Evolutionary conservation across 2,329 filamentous ascomycete species (phyloP).

Genomic region (Xylaria hypoxylon): DNA sequence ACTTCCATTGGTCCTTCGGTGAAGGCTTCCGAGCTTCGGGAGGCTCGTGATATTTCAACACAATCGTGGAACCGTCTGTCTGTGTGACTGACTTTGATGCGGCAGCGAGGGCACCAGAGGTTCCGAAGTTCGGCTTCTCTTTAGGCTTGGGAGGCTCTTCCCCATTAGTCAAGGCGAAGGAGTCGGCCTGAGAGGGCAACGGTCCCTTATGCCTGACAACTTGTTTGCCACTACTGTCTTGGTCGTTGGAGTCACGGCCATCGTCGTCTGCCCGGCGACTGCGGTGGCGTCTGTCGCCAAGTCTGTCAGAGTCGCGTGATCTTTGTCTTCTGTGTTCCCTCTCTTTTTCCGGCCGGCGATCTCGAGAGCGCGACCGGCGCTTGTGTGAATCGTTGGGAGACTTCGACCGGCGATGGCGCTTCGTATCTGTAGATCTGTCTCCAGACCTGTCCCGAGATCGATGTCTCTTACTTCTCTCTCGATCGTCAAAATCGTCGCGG

Average conservation of each 20-base stretch:
- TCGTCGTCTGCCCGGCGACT: slow-evolving; percentile 43
- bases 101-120: slow-evolving; percentile 84
- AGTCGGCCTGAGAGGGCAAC: slow-evolving; percentile 69
- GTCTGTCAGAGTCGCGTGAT: slow-evolving; percentile 51
- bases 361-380: slow-evolving; percentile 45
- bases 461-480: slow-evolving; percentile 33
- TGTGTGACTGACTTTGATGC: slow-evolving; percentile 84
- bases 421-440: slow-evolving; percentile 41
- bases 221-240: slow-evolving; percentile 45
- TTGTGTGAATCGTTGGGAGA: slow-evolving; percentile 45
- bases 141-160: slow-evolving; percentile 70
- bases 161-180: slow-evolving; percentile 67
- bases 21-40: slow-evolving; percentile 91
- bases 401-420: slow-evolving; percentile 44
- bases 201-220: slow-evolving; percentile 59
- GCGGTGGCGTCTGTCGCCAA: slow-evolving; percentile 44
- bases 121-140: slow-evolving; percentile 88
- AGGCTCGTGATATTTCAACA: slow-evolving; percentile 96
- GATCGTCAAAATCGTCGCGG: slow-evolving; percentile 37
- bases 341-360: slow-evolving; percentile 45
- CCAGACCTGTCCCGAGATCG: slow-evolving; percentile 43
- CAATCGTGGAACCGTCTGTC: slow-evolving; percentile 77
- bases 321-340: slow-evolving; percentile 48
- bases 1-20: slow-evolving; percentile 81
- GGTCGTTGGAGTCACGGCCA: slow-evolving; percentile 29